Evolutionary conservation across 2,329 filamentous ascomycete genomes (phyloP), one percentile per base, ranked within the genome.

Genomic region (Aureobasidium vineae): DNA sequence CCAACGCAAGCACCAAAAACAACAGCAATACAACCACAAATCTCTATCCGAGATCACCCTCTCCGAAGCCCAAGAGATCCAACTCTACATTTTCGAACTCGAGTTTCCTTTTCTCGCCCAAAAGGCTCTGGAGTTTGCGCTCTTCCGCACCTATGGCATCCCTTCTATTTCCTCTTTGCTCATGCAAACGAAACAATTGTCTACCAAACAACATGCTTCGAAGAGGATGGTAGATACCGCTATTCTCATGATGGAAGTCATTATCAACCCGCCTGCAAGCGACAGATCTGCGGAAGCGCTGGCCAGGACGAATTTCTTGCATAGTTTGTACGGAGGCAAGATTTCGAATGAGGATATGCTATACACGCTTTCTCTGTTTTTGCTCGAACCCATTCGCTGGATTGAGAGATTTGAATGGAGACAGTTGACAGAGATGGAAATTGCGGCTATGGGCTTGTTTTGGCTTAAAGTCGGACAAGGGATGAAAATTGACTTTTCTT

Each of bases 401-500:
- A 83, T 90, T 38, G 74, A 81, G 5, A 78, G 78, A 6, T 90
- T 86, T 71, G 91, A 94, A 73, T 94, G 90, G 90, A 84, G 90
- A 1, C 45, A 78, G 5, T 75, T 91, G 26, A 88, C 83, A 19
- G 84, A 88, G 0, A 80, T 92, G 76, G 90, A 93, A 75, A 75
- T 80, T 11, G 90, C 88, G 68, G 89, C 88, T 0, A 60, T 66
- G 19, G 87, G 85, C 19, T 86, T 85, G 0, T 86, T 90, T 72
- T 92, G 89, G 89, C 90, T 90, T 75, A 81, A 82, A 63, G 77
- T 91, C 19, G 90, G 89, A 16, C 87, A 91, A 70, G 84, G 85
- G 63, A 89, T 92, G 85, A 83, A 81, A 0, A 89, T 92, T 65
- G 76, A 77, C 3, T 85, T 79, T 56, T 75, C 77, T 1, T 72